Percentiles rank a stretch among this genome's conserved stretches.
Evolutionary conservation across 2,329 filamentous ascomycete species (phyloP).

Genomic region (Clonostachys rhizophaga): DNA sequence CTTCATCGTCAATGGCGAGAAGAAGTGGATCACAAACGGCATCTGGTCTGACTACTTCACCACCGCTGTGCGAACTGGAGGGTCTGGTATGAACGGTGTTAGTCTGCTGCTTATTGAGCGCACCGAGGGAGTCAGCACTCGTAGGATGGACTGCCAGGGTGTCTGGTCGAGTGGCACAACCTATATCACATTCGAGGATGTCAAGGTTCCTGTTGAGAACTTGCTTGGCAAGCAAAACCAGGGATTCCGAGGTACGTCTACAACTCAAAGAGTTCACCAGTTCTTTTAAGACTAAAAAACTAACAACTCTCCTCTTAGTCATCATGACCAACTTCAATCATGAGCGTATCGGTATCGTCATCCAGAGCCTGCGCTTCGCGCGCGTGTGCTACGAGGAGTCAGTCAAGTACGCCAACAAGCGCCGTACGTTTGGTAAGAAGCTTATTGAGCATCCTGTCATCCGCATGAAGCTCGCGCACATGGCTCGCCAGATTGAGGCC

Average conservation of each 20-base stretch:
- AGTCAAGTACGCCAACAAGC: conserved; percentile 96
- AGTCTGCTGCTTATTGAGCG: conserved; percentile 91
- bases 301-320: conserved; percentile 39
- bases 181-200: conserved; percentile 97
- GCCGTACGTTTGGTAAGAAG: conserved; percentile 91
- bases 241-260: conserved; percentile 72
- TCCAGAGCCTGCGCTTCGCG: conserved; percentile 92
- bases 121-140: conserved; percentile 80
- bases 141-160: conserved; percentile 97
- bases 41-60: conserved; percentile 85
- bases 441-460: conserved; percentile 97
- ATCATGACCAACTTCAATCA: conserved; percentile 99
- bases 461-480: conserved; percentile 94
- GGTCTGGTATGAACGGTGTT: conserved; percentile 87
- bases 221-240: conserved; percentile 96
- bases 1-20: conserved; percentile 99
- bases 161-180: conserved; percentile 95
- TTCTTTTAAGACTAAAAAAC: too few species aligned
- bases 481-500: conserved; percentile 96
- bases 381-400: conserved; percentile 97
- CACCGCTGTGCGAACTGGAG: conserved; percentile 87
- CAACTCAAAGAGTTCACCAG: conserved; percentile 1
- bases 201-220: conserved; percentile 99
- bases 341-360: conserved; percentile 97
- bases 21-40: conserved; percentile 99